These are phyloP conservation scores for Gautieria morchelliformis DNA, from an alignment of 768 basidiomycete genomes.

Conservation along the genomic window DNA sequence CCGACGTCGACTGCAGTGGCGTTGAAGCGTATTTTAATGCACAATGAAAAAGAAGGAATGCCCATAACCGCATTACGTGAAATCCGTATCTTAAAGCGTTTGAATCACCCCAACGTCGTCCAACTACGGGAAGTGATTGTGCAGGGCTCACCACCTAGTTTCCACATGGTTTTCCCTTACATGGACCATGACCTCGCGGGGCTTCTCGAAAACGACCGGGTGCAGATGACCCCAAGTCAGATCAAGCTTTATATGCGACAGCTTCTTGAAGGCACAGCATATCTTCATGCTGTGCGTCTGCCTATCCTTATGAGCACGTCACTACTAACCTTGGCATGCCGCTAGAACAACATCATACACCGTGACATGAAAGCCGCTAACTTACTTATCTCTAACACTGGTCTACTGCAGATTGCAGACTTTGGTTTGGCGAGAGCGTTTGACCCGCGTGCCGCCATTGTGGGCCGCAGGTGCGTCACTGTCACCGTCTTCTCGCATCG, in stretches of 20 bases:
- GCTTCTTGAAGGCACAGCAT: conserved; percentile 90
- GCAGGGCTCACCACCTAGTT: conserved; percentile 60
- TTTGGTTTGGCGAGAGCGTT: conserved; percentile 90
- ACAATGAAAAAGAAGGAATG: conserved; percentile 95
- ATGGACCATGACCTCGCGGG: conserved; percentile 99
- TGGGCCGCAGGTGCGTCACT: conserved; percentile 22
- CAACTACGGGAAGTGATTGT: conserved; percentile 91
- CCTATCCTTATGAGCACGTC: conserved; percentile 6
- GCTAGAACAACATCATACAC: conserved; percentile 89
- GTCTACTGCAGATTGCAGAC: conserved; percentile 83
- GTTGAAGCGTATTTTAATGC: conserved; percentile 91
- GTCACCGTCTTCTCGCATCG: background rate
- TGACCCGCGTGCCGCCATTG: conserved; percentile 35
- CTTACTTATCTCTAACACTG: conserved; percentile 81
- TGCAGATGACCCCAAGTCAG: conserved; percentile 70
- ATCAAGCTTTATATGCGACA: conserved; percentile 97
- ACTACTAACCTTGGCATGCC: background rate
- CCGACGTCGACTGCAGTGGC: conserved; percentile 60
- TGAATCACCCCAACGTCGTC: conserved; percentile 80
- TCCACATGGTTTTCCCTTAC: conserved; percentile 99
- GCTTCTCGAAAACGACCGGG: conserved; percentile 82
- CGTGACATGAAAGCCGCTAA: conserved; percentile 99
- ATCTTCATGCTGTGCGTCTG: conserved; percentile 77
- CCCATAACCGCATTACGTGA: conserved; percentile 94
- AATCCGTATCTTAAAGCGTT: conserved; percentile 89